Evolutionary conservation across 225 moss, liverwort and hornwort genomes (phyloP).

Genomic region (Bryoerythrophyllum caledonicum): DNA sequence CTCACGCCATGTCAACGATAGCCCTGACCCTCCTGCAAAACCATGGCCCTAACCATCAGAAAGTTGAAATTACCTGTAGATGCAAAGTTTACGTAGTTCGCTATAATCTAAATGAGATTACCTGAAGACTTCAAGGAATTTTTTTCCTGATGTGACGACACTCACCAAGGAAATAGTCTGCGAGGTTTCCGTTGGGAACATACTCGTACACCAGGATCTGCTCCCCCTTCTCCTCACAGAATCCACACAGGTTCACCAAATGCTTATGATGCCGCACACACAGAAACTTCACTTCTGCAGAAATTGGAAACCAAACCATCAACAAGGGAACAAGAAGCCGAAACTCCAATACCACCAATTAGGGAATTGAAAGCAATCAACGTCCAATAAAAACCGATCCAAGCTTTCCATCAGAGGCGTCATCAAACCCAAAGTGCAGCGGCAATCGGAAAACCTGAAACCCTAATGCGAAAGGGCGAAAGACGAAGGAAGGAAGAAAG

Average conservation of each 20-base stretch:
- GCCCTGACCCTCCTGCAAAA: constrained; percentile 53
- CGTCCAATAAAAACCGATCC: too few species aligned
- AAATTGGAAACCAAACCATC: background rate
- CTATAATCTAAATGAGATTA: too few species aligned
- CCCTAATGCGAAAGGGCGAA: background rate
- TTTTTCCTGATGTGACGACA: background rate
- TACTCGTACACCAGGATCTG: constrained; percentile 75
- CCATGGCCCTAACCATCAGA: background rate
- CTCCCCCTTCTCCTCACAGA: constrained; percentile 60
- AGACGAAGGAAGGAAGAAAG: background rate
- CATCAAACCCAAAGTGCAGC: background rate
- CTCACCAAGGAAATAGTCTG: constrained; percentile 69
- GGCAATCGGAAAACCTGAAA: too few species aligned
- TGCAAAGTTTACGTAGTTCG: too few species aligned
- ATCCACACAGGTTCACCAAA: constrained; percentile 49
- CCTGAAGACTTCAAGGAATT: too few species aligned
- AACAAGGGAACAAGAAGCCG: too few species aligned
- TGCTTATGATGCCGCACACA: constrained; percentile 47
- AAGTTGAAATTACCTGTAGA: too few species aligned
- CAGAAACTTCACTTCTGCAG: constrained; percentile 46
- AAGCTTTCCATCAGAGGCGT: too few species aligned
- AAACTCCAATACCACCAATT: too few species aligned
- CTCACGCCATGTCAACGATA: constrained; percentile 73
- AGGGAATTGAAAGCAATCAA: background rate
- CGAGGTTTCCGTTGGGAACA: constrained; percentile 62